A percentile compares a stretch with the other conserved stretches of the same genome.
Conservation (phyloP, 345 rosid genomes). For the Psidium friedrichsthalianum region DNA sequence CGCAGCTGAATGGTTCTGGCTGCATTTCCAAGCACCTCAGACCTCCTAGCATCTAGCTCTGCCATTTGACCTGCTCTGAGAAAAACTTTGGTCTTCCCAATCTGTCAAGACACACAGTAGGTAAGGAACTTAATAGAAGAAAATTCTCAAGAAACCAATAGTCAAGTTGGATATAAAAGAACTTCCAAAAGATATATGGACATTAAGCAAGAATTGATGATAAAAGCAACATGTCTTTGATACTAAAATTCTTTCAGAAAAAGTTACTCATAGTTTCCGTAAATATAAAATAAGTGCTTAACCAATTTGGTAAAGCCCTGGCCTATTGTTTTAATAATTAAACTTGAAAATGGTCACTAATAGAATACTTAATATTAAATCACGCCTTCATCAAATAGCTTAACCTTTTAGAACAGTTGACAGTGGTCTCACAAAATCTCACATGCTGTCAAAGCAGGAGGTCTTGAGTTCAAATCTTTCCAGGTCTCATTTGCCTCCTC, state of each 20-base stretch:
- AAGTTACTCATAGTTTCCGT: neutral
- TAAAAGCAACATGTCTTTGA: neutral
- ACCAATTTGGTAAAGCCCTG: neutral
- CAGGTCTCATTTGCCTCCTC: too few relatives aligned
- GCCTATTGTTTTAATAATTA: neutral
- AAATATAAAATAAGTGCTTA: neutral
- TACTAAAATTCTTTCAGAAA: neutral
- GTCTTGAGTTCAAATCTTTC: too few relatives aligned
- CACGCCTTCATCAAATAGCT: too few relatives aligned
- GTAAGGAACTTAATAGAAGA: neutral
- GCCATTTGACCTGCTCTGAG: constrained; percentile 99
- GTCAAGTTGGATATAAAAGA: neutral
- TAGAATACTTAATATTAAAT: too few relatives aligned
- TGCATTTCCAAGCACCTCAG: constrained; percentile 91
- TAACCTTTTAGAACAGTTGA: too few relatives aligned
- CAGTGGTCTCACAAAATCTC: too few relatives aligned
- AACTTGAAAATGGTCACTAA: neutral
- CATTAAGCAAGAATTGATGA: neutral
- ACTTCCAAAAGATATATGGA: neutral
- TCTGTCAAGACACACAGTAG: constrained; percentile 21
- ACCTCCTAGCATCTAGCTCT: constrained; percentile 92
- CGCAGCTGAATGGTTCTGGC: constrained; percentile 83
- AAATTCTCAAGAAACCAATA: neutral
- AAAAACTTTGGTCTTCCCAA: constrained; percentile 84
- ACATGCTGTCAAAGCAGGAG: too few relatives aligned